Conservation (phyloP, 768 basidiomycete species). For the Suillus spraguei region DNA sequence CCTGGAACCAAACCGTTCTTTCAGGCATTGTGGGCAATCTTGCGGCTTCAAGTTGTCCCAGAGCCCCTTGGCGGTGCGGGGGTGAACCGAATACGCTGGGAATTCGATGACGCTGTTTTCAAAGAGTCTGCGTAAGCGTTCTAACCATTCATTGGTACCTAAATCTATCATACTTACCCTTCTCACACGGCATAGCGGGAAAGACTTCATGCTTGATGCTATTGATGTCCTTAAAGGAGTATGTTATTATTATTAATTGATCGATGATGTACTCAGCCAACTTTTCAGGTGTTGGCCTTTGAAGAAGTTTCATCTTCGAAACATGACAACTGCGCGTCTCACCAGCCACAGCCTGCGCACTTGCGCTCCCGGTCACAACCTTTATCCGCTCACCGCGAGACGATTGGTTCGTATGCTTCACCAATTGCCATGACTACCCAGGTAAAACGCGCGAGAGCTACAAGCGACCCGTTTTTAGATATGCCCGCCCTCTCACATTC, state of each 20-base stretch:
- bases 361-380: slow-evolving; percentile 61
- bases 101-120: slow-evolving; percentile 92
- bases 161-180: slow-evolving; percentile 18
- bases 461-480: slow-evolving; percentile 81
- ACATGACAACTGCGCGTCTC: slow-evolving; percentile 36
- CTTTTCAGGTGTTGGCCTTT: slow-evolving; percentile 63
- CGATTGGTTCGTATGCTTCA: slow-evolving; percentile 37
- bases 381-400: slow-evolving; percentile 35
- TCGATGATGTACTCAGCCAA: slow-evolving; percentile 12
- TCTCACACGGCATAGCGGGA: slow-evolving; percentile 59
- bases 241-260: slow-evolving; percentile 33
- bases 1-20: slow-evolving; percentile 88
- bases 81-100: slow-evolving; percentile 75
- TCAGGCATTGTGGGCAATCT: slow-evolving; percentile 67
- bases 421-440: slow-evolving; percentile 46
- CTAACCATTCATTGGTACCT: slow-evolving; percentile 15
- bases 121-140: slow-evolving; percentile 87
- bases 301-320: slow-evolving; percentile 57
- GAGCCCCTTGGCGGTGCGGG: slow-evolving; percentile 83
- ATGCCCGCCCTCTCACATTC: slow-evolving; percentile 62
- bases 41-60: slow-evolving; percentile 82
- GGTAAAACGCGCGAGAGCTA: slow-evolving; percentile 68
- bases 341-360: slow-evolving; percentile 45
- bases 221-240: slow-evolving; percentile 91
- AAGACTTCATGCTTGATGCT: slow-evolving; percentile 93